A percentile compares a stretch with the other conserved stretches of the same genome.
phyloP scores from a whole-genome alignment of 345 rosid genomes.

The Noccaea bulbosa region DNA sequence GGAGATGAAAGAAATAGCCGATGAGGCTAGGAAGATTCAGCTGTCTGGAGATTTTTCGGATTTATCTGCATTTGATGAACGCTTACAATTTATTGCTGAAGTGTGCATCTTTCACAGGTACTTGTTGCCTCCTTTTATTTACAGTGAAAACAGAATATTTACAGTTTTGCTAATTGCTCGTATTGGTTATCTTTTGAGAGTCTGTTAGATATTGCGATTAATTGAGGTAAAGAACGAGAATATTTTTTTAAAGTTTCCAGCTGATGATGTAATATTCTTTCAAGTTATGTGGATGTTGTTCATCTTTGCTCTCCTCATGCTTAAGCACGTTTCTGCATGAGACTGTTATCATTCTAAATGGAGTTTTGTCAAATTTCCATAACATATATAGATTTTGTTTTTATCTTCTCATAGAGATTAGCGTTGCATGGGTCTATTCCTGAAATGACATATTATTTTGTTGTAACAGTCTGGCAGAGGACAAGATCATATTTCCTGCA shows the following conservation, averaged over 20 bases:
- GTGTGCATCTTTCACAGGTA: slow-evolving; percentile 95
- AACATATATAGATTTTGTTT: background rate
- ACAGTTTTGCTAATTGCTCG: slow-evolving; percentile 3
- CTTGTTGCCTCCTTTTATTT: slow-evolving; percentile 23
- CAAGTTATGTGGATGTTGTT: slow-evolving; percentile 13
- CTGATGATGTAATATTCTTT: no score
- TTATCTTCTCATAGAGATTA: slow-evolving; percentile 5
- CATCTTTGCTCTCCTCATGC: slow-evolving; percentile 25
- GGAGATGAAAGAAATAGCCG: slow-evolving; percentile 82
- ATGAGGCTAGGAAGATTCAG: slow-evolving; percentile 81
- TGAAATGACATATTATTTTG: slow-evolving; percentile 35
- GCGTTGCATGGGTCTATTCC: slow-evolving; percentile 15
- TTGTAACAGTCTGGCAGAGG: slow-evolving; percentile 82
- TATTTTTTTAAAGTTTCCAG: no score
- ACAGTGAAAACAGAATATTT: slow-evolving; percentile 1
- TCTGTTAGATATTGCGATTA: no score
- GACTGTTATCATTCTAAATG: slow-evolving; percentile 16
- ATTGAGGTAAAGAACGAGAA: no score
- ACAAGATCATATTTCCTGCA: slow-evolving; percentile 88
- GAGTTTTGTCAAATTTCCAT: slow-evolving; percentile 15
- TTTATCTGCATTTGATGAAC: slow-evolving; percentile 75
- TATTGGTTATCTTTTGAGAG: no score
- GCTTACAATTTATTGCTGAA: slow-evolving; percentile 86
- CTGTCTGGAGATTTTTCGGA: slow-evolving; percentile 73
- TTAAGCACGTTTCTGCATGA: slow-evolving; percentile 33